Percentiles rank a stretch among this genome's conserved stretches.
phyloP scores from a whole-genome alignment of 495 filamentous ascomycete species.

The Tuber indicum region DNA sequence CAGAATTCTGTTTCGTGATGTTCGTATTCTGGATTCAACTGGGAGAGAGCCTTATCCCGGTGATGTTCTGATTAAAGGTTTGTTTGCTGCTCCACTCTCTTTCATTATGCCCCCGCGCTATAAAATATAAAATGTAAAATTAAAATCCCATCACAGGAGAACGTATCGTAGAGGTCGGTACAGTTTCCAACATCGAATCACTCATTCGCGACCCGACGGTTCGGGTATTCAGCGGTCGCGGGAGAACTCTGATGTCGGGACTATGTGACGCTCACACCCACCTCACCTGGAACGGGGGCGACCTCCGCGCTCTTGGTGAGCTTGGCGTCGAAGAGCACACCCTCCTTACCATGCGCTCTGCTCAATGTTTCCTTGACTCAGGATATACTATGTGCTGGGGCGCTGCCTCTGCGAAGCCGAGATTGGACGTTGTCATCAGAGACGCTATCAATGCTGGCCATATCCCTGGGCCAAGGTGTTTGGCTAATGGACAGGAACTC shows the following conservation, averaged over 20 bases:
- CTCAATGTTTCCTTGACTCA: slow-evolving; percentile 48
- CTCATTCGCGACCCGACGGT: slow-evolving; percentile 43
- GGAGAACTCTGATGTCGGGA: slow-evolving; percentile 49
- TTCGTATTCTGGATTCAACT: slow-evolving; percentile 50
- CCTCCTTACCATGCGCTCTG: slow-evolving; percentile 46
- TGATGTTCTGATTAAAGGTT: slow-evolving; percentile 48
- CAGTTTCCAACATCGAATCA: slow-evolving; percentile 42
- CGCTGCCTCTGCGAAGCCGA: slow-evolving; percentile 49
- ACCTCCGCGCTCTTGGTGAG: slow-evolving; percentile 44
- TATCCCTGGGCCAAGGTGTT: slow-evolving; percentile 50
- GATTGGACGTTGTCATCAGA: slow-evolving; percentile 50
- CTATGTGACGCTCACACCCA: slow-evolving; percentile 51
- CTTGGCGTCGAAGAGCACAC: slow-evolving; percentile 50
- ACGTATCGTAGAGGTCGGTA: slow-evolving; percentile 45
- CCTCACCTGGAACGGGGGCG: slow-evolving; percentile 49
- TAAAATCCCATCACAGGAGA: slow-evolving; percentile 36
- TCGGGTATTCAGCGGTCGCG: slow-evolving; percentile 45
- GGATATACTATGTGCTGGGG: slow-evolving; percentile 52
- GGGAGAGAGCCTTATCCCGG: slow-evolving; percentile 48
- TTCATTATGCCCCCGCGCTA: background rate
- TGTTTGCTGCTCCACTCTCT: background rate
- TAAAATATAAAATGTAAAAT: background rate
- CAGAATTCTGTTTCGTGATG: slow-evolving; percentile 47
- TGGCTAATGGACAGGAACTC: slow-evolving; percentile 51
- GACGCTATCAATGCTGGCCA: slow-evolving; percentile 53